phyloP scores from a whole-genome alignment of 1,139 yeast genomes.

The Pneumocystis jirovecii region DNA sequence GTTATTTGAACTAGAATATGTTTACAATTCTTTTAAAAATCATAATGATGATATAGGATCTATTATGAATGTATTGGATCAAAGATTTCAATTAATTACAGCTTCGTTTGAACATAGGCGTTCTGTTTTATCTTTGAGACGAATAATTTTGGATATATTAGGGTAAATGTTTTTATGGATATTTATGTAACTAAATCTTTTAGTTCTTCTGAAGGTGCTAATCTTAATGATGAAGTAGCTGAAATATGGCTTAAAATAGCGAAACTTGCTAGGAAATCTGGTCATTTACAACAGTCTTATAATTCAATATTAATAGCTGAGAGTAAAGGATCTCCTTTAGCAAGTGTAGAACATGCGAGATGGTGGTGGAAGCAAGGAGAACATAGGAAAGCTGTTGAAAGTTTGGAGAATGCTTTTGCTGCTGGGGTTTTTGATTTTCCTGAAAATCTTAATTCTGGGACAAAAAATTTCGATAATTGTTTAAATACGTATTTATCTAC shows the following conservation, averaged over 20 bases:
- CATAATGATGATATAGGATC: slow-evolving; percentile 23
- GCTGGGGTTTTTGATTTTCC: slow-evolving; percentile 13
- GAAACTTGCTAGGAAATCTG: slow-evolving; percentile 50
- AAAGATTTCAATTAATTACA: slow-evolving; percentile 23
- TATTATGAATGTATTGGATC: slow-evolving; percentile 20
- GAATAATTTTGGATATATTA: slow-evolving; percentile 13
- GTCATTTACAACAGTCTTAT: slow-evolving; percentile 60
- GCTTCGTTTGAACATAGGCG: slow-evolving; percentile 26
- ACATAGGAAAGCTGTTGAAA: slow-evolving; percentile 67
- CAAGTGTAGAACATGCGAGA: slow-evolving; percentile 69
- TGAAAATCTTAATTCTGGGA: slow-evolving; percentile 5
- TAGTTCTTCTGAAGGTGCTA: slow-evolving; percentile 3
- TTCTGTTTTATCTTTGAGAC: slow-evolving; percentile 24
- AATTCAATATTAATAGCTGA: slow-evolving; percentile 57
- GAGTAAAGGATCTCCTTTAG: slow-evolving; percentile 32
- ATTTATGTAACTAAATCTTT: not conserved
- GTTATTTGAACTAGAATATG: slow-evolving; percentile 41
- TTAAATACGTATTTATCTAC: not conserved
- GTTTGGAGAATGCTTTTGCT: slow-evolving; percentile 35
- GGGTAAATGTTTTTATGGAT: slow-evolving; percentile 6
- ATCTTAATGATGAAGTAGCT: slow-evolving; percentile 23
- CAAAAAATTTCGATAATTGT: not conserved
- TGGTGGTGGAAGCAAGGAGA: slow-evolving; percentile 85
- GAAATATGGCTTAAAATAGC: slow-evolving; percentile 49
- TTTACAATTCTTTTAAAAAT: slow-evolving; percentile 5